Evolutionary conservation across 352 stramenopile species (phyloP).

Genomic region (Saprolegnia parasitica): DNA sequence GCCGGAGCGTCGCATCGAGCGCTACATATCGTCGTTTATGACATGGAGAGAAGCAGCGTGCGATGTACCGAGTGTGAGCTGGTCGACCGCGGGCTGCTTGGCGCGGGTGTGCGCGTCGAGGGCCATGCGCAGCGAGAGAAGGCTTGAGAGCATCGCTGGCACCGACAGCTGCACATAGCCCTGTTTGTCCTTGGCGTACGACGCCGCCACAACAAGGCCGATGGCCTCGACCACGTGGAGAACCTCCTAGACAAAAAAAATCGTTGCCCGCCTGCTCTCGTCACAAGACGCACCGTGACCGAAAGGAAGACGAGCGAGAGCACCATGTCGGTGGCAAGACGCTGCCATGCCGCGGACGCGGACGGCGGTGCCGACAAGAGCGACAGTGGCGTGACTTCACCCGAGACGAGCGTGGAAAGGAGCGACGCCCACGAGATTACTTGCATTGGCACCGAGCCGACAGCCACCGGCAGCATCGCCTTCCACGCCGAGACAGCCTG

Average conservation of each 20-base stretch:
- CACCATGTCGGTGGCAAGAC: not conserved
- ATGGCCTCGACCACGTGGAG: constrained; percentile 15
- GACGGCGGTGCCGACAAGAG: not conserved
- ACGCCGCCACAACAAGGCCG: not conserved
- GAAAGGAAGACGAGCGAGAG: not conserved
- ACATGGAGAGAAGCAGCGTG: not conserved
- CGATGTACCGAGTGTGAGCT: not conserved
- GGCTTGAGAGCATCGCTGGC: not conserved
- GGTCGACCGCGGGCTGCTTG: not conserved
- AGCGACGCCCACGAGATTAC: not conserved
- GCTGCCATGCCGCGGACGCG: not conserved
- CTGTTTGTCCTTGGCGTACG: constrained; percentile 28
- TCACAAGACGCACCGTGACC: not conserved
- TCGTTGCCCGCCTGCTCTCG: no score
- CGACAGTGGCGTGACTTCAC: not conserved
- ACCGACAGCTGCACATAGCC: constrained; percentile 19
- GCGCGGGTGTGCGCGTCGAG: not conserved
- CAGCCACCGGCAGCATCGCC: not conserved
- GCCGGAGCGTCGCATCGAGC: not conserved
- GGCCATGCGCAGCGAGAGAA: not conserved
- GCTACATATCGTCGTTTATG: not conserved
- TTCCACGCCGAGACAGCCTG: constrained; percentile 7
- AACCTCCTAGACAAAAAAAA: constrained; percentile 7
- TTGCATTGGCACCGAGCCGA: not conserved
- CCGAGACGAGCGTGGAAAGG: not conserved